Evolutionary conservation across 2,329 filamentous ascomycete genomes (phyloP).

Genomic region (Apiospora sp.): DNA sequence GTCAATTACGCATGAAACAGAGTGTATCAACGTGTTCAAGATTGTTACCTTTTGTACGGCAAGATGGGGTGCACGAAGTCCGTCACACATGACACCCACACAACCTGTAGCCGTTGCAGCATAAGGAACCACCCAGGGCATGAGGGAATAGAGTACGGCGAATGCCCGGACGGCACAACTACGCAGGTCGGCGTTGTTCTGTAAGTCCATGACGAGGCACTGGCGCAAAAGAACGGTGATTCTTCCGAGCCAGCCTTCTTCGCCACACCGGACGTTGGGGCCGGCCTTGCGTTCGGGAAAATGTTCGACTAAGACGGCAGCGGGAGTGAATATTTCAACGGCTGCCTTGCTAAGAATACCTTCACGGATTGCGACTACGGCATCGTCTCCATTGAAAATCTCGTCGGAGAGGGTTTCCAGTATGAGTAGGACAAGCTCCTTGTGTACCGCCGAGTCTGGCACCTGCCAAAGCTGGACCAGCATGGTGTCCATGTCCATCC

Average conservation of each 20-base stretch:
- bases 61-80: conserved; percentile 74
- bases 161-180: conserved; percentile 79
- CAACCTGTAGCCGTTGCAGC: conserved; percentile 77
- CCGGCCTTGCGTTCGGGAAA: conserved; percentile 76
- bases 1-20: not conserved
- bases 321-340: conserved; percentile 92
- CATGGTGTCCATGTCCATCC: conserved; percentile 92
- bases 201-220: conserved; percentile 72
- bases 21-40: conserved; percentile 6
- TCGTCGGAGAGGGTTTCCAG: conserved; percentile 94
- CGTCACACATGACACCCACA: conserved; percentile 74
- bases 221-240: conserved; percentile 77
- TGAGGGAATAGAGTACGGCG: conserved; percentile 77
- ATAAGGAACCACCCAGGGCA: conserved; percentile 88
- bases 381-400: conserved; percentile 90
- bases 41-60: conserved; percentile 74
- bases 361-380: conserved; percentile 82
- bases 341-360: conserved; percentile 86
- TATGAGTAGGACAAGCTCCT: conserved; percentile 87
- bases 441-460: conserved; percentile 68
- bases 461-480: conserved; percentile 85
- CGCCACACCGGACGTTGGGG: conserved; percentile 75
- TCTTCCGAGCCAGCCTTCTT: conserved; percentile 87
- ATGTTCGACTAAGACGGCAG: conserved; percentile 74
- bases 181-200: conserved; percentile 71